Evolutionary conservation across 2,329 filamentous ascomycete species (phyloP), one percentile per base, ranked within the genome.

Genomic region (Falciphora oryzae): DNA sequence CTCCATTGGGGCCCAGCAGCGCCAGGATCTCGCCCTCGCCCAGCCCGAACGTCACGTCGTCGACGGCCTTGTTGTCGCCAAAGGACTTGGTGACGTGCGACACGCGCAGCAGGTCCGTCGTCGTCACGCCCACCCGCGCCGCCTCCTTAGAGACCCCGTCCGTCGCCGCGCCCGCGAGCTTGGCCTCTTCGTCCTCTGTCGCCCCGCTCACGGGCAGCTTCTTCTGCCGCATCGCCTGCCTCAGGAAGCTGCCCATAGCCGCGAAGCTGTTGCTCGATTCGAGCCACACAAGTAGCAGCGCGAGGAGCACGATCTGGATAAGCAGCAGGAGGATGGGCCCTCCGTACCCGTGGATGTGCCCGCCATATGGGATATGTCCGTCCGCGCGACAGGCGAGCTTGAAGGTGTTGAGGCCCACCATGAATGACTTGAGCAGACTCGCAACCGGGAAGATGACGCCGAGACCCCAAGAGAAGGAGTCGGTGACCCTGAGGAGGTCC

Each of bases 1-100:
- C 94, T 28, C 93, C 93, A 72, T 97, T 97, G 22, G 93, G 93
- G 0, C 93, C 93, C 0, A 98, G 83, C 0, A 97, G 82, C 0
- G 93, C 93, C 75, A 96, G 97, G 1, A 96, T 90, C 73, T 97
- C 90, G 61, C 91, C 89, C 61, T 85, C 86, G 18, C 85, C 84
- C 32, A 97, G 89, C 25, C 89, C 89, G 71, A 97, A 97, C 0
- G 89, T 91, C 57, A 96, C 85, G 70, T 97, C 90, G 69, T 96
- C 89, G 22, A 97, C 92, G 3, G 92, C 93, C 0, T 88, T 86
- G 69, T 89, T 88, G 67, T 82, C 83, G 18, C 87, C 85, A 69
- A 97, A 97, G 0, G 84, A 82, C 75, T 97, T 97, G 35, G 88
- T 92, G 2, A 96, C 79, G 73, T 96, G 86, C 57, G 91, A 76